These are phyloP conservation scores for Sugiyamaella boreocaroliniensis DNA, from an alignment of 805 yeast species.

Conservation along the genomic window DNA sequence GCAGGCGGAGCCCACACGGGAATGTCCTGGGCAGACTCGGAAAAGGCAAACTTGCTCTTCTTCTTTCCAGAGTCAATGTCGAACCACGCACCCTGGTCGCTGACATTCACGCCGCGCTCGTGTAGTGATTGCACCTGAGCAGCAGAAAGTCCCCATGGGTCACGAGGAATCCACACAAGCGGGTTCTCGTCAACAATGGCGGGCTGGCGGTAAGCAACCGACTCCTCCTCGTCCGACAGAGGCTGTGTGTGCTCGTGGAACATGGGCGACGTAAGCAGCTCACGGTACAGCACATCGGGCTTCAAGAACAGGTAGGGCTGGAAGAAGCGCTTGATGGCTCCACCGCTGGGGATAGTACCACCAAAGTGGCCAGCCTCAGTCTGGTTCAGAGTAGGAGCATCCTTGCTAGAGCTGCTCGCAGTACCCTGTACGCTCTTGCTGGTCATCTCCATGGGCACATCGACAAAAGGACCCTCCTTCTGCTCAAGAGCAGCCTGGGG, in stretches of 20 bases:
- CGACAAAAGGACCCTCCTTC: neutral
- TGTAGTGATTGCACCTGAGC: constrained; percentile 49
- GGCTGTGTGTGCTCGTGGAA: constrained; percentile 27
- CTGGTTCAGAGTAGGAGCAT: neutral
- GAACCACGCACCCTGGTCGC: constrained; percentile 62
- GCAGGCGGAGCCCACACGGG: constrained; percentile 20
- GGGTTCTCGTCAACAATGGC: constrained; percentile 65
- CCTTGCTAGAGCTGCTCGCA: constrained; percentile 2
- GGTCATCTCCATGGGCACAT: neutral
- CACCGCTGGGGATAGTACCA: constrained; percentile 8
- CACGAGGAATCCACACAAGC: constrained; percentile 86
- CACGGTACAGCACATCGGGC: constrained; percentile 24
- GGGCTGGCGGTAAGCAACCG: constrained; percentile 72
- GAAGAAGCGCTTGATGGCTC: constrained; percentile 42
- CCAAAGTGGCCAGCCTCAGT: constrained; percentile 4
- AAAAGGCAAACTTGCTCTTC: constrained; percentile 43
- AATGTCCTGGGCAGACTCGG: constrained; percentile 13
- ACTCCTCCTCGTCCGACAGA: constrained; percentile 38
- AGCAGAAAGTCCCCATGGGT: constrained; percentile 74
- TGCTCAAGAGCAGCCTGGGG: neutral
- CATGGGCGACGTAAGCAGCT: constrained; percentile 23
- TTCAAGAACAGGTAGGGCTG: constrained; percentile 49
- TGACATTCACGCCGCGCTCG: constrained; percentile 48
- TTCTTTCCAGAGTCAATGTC: constrained; percentile 32
- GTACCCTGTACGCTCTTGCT: constrained; percentile 1